A percentile compares a stretch with the other conserved stretches of the same genome.
These are phyloP conservation scores for Hyphopichia burtonii DNA, from an alignment of 1,139 yeast species.

Conservation along the genomic window DNA sequence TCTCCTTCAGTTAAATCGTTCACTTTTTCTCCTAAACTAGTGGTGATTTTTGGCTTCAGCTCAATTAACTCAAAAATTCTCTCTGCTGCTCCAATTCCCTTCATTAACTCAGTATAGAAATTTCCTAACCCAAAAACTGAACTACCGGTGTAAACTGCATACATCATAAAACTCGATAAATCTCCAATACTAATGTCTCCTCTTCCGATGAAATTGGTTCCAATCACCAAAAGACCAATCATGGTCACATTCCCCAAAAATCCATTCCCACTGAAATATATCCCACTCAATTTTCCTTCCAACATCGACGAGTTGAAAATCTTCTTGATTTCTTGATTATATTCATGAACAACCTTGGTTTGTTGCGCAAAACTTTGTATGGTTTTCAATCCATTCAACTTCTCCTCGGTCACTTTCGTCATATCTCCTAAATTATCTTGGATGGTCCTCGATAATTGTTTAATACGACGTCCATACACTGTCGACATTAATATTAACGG, in stretches of 20 bases:
- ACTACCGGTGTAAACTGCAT: constrained; percentile 88
- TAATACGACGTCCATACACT: constrained; percentile 75
- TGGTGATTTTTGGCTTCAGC: constrained; percentile 64
- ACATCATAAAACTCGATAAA: constrained; percentile 88
- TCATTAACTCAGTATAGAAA: constrained; percentile 91
- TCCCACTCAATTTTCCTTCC: constrained; percentile 77
- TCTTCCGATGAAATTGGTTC: constrained; percentile 71
- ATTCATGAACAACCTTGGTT: constrained; percentile 45
- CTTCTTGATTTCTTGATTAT: constrained; percentile 66
- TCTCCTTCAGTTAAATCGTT: constrained; percentile 28
- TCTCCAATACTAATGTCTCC: constrained; percentile 84
- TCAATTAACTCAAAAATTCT: constrained; percentile 86
- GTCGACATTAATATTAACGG: constrained; percentile 76
- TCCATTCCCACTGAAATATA: constrained; percentile 76
- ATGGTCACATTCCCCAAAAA: constrained; percentile 80
- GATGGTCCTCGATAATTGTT: constrained; percentile 69
- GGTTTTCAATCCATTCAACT: constrained; percentile 79
- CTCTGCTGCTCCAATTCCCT: constrained; percentile 96
- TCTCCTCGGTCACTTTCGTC: constrained; percentile 90
- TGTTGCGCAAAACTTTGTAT: constrained; percentile 91
- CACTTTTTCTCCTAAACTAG: constrained; percentile 56
- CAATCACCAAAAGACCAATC: constrained; percentile 72
- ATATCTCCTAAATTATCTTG: constrained; percentile 86
- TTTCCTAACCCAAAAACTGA: constrained; percentile 88
- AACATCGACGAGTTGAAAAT: constrained; percentile 73